These are phyloP conservation scores for Cordyceps cateniannulata DNA, from an alignment of 2,329 filamentous ascomycete species.

Conservation along the genomic window DNA sequence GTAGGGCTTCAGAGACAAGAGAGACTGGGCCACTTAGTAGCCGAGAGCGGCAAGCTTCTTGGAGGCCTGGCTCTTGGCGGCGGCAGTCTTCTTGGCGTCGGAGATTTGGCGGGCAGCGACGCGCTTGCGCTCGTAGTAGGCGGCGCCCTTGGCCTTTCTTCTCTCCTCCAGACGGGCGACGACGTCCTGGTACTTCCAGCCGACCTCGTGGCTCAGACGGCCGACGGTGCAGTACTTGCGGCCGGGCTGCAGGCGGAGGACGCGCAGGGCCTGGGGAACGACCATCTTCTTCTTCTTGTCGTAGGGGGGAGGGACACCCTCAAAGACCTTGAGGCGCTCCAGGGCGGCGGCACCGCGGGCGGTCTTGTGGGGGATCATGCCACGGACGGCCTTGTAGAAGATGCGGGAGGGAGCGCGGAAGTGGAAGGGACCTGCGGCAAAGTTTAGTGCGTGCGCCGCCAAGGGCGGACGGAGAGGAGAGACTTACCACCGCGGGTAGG, in stretches of 20 bases:
- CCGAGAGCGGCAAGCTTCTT: conserved; percentile 20
- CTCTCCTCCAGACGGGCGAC: conserved; percentile 98
- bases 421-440: conserved; percentile 89
- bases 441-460: conserved; percentile 31
- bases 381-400: conserved; percentile 99
- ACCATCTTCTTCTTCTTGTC: conserved; percentile 99
- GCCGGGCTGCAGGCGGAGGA: conserved; percentile 94
- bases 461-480: conserved; percentile 9
- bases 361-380: conserved; percentile 99
- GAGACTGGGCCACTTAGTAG: conserved; percentile 7
- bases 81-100: conserved; percentile 88
- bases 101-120: conserved; percentile 81
- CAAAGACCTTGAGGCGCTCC: conserved; percentile 99
- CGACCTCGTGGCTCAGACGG: conserved; percentile 95
- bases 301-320: conserved; percentile 97
- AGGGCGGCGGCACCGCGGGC: conserved; percentile 92
- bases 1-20: not conserved
- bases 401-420: conserved; percentile 98
- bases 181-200: conserved; percentile 99
- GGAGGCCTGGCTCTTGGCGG: conserved; percentile 79
- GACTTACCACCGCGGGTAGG: conserved; percentile 90
- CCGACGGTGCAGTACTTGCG: conserved; percentile 99
- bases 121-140: conserved; percentile 99
- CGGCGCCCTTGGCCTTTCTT: conserved; percentile 97
- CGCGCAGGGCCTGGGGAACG: conserved; percentile 94